Base-by-base conservation (phyloP, 1,139 yeast species). In the Pichia sp. region DNA sequence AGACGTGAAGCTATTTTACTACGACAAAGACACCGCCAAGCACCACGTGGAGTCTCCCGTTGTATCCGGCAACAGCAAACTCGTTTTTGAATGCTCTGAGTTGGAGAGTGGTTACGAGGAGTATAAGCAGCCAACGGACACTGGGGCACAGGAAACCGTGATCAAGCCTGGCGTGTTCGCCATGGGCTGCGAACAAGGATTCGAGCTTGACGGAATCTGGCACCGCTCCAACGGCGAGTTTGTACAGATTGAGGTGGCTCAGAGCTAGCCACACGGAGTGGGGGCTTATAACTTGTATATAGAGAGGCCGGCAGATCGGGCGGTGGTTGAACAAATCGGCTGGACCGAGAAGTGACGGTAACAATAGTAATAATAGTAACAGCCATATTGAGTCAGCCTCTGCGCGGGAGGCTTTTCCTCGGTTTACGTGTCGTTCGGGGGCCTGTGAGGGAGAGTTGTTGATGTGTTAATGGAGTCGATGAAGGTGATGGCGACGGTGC, bases 181-280 rank as follows among this genome's bases (percentile, higher is more conserved):
- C 1, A 64, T 76, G 53, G 84, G 84, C 1, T 69, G 77, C 46
- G 84, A 80, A 59, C 56, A 55, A 7, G 85, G 84, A 0, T 75
- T 78, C 57, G 57, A 52, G 8, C 64, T 70, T 51, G 70, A 79
- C 59, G 75, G 70, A 0, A 66, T 75, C 13, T 70, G 72, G 61
- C 76, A 77, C 64, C 66, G 65, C 40, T 72, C 81, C 0, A 69
- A 75, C 3, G 82, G 83, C 0, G 84, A 79, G 59, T 55, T 54
- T 7, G 41, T 63, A 1, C 59, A 58, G 45, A n/a, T 54, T 4
- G 47, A 45, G 23, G 26, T 45, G 26, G 26, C 26, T 23, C 26
- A 23, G 26, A 23, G 26, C 26, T 23, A 23, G 26, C 26, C 26
- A 23, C 26, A 23, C 26, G 26, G 26, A 23, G 26, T 23, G 26